A percentile compares a stretch with the other conserved stretches of the same genome.
Evolutionary conservation across 768 basidiomycete genomes (phyloP).

Genomic region (Pleurotus pulmonarius): DNA sequence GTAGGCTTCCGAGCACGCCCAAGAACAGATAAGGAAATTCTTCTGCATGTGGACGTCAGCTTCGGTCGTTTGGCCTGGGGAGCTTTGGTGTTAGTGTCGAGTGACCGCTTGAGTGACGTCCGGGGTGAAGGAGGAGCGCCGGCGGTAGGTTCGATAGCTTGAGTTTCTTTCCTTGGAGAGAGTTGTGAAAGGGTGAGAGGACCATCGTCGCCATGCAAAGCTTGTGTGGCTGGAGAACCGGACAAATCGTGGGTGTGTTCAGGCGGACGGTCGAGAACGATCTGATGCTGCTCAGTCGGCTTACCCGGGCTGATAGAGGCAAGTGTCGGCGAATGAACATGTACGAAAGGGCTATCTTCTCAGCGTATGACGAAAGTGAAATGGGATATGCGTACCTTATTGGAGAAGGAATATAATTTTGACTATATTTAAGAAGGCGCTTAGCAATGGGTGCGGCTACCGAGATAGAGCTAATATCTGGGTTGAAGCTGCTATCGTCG

Average conservation of each 20-base stretch:
- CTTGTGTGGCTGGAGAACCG: slow-evolving; percentile 4
- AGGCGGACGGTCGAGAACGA: slow-evolving; percentile 15
- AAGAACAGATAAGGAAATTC: not conserved
- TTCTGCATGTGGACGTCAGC: not conserved
- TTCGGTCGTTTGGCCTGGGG: not conserved
- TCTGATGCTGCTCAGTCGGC: slow-evolving; percentile 6
- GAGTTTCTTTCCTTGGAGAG: slow-evolving; percentile 33
- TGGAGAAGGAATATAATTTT: slow-evolving; percentile 29
- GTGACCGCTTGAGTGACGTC: not conserved
- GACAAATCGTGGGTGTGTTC: slow-evolving; percentile 8
- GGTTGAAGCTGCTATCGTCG: not conserved
- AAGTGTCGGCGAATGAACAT: too few relatives aligned
- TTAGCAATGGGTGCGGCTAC: slow-evolving; percentile 28
- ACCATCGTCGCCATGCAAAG: slow-evolving; percentile 6
- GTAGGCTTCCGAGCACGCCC: not conserved
- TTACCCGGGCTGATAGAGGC: too few relatives aligned
- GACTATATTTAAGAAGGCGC: slow-evolving; percentile 46
- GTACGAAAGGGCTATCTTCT: too few relatives aligned
- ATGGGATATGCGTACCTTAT: too few relatives aligned
- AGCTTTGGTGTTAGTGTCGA: not conserved
- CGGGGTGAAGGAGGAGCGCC: not conserved
- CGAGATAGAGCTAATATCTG: not conserved
- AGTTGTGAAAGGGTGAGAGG: slow-evolving; percentile 48
- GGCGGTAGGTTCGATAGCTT: not conserved
- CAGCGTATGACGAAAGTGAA: too few relatives aligned